phyloP scores from a whole-genome alignment of 2,329 filamentous ascomycete genomes.

The Tolypocladium ophioglossoides region DNA sequence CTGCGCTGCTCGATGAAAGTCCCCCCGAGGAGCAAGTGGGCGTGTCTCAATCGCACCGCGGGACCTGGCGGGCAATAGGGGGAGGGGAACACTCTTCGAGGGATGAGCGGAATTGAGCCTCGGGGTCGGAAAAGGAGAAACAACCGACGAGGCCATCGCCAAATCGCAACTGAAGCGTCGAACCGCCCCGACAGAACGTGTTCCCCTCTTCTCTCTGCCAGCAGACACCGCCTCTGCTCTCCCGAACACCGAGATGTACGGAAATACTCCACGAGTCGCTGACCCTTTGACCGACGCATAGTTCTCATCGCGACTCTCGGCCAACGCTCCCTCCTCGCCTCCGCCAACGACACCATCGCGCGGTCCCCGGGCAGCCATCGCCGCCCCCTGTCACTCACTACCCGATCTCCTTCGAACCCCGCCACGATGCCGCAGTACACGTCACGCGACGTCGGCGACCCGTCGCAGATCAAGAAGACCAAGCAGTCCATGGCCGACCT shows the following conservation, averaged over 20 bases:
- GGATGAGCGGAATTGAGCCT: not conserved
- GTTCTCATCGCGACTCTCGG: not conserved
- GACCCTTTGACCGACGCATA: not conserved
- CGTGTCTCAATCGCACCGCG: not conserved
- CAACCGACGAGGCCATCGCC: not conserved
- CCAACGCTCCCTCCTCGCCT: not conserved
- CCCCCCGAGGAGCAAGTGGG: not conserved
- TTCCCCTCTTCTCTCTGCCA: not conserved
- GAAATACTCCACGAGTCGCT: not conserved
- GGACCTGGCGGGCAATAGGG: not conserved
- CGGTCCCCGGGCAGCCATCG: not conserved
- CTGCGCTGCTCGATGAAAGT: not conserved
- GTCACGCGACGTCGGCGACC: slow-evolving; percentile 56
- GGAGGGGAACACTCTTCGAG: not conserved
- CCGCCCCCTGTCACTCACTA: slow-evolving; percentile 7
- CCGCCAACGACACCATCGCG: not conserved
- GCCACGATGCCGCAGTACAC: slow-evolving; percentile 54
- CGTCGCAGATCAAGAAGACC: slow-evolving; percentile 71
- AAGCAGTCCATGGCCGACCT: slow-evolving; percentile 99
- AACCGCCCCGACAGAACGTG: not conserved
- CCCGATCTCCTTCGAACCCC: not conserved
- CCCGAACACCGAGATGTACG: not conserved
- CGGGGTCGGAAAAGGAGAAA: not conserved
- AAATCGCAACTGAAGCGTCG: not conserved
- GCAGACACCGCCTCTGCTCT: not conserved